Evolutionary conservation across 352 stramenopile species (phyloP), one percentile per base, ranked within the genome.

Genomic region (Phytophthora litchii): DNA sequence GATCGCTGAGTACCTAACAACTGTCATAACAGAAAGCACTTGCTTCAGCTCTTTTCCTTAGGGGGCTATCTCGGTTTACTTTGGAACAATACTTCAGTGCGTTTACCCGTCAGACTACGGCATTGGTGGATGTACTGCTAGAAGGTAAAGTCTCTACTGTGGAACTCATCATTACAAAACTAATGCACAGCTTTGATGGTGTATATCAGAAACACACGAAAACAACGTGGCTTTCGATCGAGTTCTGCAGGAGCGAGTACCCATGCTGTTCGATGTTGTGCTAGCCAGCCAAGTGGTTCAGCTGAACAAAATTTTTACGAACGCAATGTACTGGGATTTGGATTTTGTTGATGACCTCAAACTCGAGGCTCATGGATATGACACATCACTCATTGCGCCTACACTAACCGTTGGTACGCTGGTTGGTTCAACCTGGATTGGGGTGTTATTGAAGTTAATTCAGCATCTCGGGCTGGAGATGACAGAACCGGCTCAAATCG

Each of bases 391-490:
- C 3, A 75, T 88, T 16, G 71, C 77, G 1, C 48, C 73, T n/a
- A 23, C 59, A 17, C 38, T 66, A 36, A 49, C 61, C 3, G 66
- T 42, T 23, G 57, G 35, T 3, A 50, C 60, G 12, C 55, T 74
- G 11, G 54, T 47, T 43, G 79, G 74, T 1, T 54, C 77, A 0
- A 86, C 64, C 21, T 93, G 83, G 83, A 54, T 77, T 42, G 74
- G 76, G 2, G 49, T 88, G 31, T 37, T 91, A 17, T 23, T 79
- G 9, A 86, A 83, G 40, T 38, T 93, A 43, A 75, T 89, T 35
- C 77, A 85, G 25, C 43, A 21, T 19, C 53, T 88, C 13, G 80
- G 81, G 34, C 31, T 80, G 27, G 53, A 68, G 25, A 67, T 76
- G n/a, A 56, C 50, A 2, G 37, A 67, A 45, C 27, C 41, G 25